Evolutionary conservation across 2,329 filamentous ascomycete species (phyloP).

Genomic region (Cladosporium sp.): DNA sequence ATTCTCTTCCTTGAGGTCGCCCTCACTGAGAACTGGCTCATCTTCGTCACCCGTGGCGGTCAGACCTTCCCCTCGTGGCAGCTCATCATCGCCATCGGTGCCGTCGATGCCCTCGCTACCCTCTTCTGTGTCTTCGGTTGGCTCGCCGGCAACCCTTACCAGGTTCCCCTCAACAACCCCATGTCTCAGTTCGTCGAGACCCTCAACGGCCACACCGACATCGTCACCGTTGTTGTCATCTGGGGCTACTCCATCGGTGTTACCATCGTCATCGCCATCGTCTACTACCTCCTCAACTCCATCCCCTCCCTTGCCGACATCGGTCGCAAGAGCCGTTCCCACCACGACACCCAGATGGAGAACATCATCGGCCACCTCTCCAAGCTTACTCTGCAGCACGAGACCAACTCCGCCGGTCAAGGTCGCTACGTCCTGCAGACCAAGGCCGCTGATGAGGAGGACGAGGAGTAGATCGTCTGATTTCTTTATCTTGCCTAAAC

Average conservation of each 20-base stretch:
- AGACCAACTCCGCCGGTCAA: slow-evolving; percentile 45
- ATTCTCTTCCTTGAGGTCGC: slow-evolving; percentile 55
- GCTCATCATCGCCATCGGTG: slow-evolving; percentile 65
- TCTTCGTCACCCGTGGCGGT: slow-evolving; percentile 56
- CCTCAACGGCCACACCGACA: slow-evolving; percentile 50
- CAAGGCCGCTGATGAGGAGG: slow-evolving; percentile 44
- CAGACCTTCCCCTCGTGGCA: slow-evolving; percentile 73
- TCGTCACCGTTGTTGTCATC: slow-evolving; percentile 62
- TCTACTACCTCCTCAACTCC: slow-evolving; percentile 60
- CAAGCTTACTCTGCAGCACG: slow-evolving; percentile 60
- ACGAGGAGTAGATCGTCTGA: slow-evolving; percentile 40
- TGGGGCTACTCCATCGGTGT: slow-evolving; percentile 66
- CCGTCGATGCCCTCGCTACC: slow-evolving; percentile 67
- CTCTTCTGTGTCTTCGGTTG: slow-evolving; percentile 74
- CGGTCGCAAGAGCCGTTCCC: slow-evolving; percentile 58
- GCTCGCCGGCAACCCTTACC: slow-evolving; percentile 54
- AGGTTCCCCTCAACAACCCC: slow-evolving; percentile 38
- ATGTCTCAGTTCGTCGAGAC: slow-evolving; percentile 34
- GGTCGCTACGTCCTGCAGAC: slow-evolving; percentile 42
- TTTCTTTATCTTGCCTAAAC: slow-evolving; percentile 1
- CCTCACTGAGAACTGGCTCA: slow-evolving; percentile 53
- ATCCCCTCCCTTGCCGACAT: slow-evolving; percentile 58
- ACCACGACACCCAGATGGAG: slow-evolving; percentile 61
- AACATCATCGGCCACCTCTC: slow-evolving; percentile 62
- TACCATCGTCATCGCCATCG: slow-evolving; percentile 61